Conservation (phyloP, 1,284 basidiomycete species). For the Waitea zeae region DNA sequence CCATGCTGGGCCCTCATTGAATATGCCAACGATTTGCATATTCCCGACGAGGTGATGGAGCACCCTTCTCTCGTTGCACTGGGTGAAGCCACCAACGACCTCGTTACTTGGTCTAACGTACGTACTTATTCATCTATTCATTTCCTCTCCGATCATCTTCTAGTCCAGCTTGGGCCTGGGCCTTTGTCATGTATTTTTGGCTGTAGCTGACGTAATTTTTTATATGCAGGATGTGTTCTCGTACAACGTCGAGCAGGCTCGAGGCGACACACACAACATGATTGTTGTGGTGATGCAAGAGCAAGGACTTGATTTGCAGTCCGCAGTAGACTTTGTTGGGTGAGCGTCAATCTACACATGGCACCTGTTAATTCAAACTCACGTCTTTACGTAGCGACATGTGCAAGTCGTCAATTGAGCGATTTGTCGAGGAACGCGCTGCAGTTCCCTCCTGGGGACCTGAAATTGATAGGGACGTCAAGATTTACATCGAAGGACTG, state of each 20-base stretch:
- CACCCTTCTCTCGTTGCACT: slow-evolving; percentile 13
- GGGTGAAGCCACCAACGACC: slow-evolving; percentile 13
- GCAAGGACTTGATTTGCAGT: slow-evolving; percentile 4
- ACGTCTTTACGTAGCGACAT: not conserved
- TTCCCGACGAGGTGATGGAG: slow-evolving; percentile 14
- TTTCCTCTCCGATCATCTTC: not conserved
- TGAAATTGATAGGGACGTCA: slow-evolving; percentile 8
- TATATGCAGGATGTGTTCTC: slow-evolving; percentile 13
- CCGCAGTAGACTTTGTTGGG: slow-evolving; percentile 3
- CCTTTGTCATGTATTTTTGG: not conserved
- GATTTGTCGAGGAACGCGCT: slow-evolving; percentile 4
- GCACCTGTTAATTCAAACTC: too few relatives aligned
- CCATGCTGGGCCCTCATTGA: slow-evolving; percentile 16
- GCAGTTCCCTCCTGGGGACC: slow-evolving; percentile 9
- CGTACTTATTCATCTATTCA: slow-evolving; percentile 6
- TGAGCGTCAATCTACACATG: too few relatives aligned
- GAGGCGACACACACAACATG: slow-evolving; percentile 11
- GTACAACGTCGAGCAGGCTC: slow-evolving; percentile 11
- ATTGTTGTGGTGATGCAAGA: slow-evolving; percentile 11
- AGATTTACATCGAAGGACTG: slow-evolving; percentile 11
- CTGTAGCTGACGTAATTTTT: not conserved
- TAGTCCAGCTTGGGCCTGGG: not conserved
- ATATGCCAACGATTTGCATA: slow-evolving; percentile 14
- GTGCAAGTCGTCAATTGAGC: slow-evolving; percentile 4
- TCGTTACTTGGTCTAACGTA: slow-evolving; percentile 16